Base-by-base conservation (phyloP, 768 basidiomycete genomes). In the Galerina sulciceps region DNA sequence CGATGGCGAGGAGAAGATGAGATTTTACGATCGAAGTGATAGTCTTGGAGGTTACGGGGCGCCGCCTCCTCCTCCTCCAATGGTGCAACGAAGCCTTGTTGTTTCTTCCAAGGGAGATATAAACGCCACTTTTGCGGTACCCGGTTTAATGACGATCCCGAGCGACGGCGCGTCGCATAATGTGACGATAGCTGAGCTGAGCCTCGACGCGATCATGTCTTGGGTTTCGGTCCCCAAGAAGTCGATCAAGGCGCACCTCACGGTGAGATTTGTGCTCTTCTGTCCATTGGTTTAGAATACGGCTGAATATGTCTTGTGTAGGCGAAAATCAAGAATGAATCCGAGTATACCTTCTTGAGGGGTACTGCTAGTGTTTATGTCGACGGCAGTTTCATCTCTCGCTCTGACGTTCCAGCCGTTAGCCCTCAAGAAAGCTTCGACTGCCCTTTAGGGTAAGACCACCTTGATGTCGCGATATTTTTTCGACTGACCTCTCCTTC, bases 81-180 rank as follows among this genome's bases (percentile, higher is more conserved):
- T 54, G 35, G 26, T 26, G 26, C 26, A 26, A 6, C 26, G 26
- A 26, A 26, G 6, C 26, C 26, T 26, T 6, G 37, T 36, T 26
- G 73, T 77, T n/a, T 61, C 70, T 1, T 75, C 76, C 0, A 74
- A 69, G 54, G 73, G 73, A 1, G 73, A 72, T 18, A 65, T 76
- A 49, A 76, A 59, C 38, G 75, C 79, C 14, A 79, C 75, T 1
- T 79, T 75, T 57, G 54, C 57, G 4, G 44, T 63, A 10, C 58
- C 77, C 0, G 79, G 79, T 0, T 59, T 71, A 8, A 73, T 78
- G 17, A 69, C 67, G 8, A 72, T 80, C 13, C 78, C 77, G 0
- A 72, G 71, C 38, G 78, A 79, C 58, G 70, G 69, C 1, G 67
- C 57, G 4, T 60, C 67, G 1, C 77, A 79, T 48, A 78, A 71